These are phyloP conservation scores for Cladosporium sp. DNA, from an alignment of 2,329 filamentous ascomycete genomes.

Conservation along the genomic window DNA sequence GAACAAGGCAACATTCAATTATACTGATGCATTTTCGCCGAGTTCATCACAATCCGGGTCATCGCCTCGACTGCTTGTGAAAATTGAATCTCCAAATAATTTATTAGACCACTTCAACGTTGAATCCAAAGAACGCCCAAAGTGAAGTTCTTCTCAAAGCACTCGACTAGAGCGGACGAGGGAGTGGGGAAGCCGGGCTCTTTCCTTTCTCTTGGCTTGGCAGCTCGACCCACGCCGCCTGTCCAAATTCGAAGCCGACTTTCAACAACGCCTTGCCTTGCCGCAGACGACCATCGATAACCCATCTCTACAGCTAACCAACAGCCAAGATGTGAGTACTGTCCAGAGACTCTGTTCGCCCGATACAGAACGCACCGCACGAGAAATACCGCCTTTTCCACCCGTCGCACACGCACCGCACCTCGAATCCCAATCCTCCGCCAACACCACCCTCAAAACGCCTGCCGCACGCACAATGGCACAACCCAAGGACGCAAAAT, in stretches of 20 bases:
- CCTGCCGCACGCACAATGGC: slow-evolving; percentile 16
- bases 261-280: slow-evolving; percentile 11
- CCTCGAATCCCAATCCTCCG: slow-evolving; percentile 14
- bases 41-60: neutral
- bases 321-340: slow-evolving; percentile 21
- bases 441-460: slow-evolving; percentile 16
- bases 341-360: slow-evolving; percentile 10
- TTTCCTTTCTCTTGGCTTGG: neutral
- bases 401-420: slow-evolving; percentile 15
- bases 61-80: neutral
- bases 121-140: neutral
- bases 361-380: slow-evolving; percentile 9
- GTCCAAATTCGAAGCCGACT: slow-evolving; percentile 1
- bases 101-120: neutral
- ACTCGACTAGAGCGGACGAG: neutral
- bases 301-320: slow-evolving; percentile 19
- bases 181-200: neutral
- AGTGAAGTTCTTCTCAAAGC: neutral
- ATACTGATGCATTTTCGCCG: neutral
- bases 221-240: neutral
- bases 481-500: slow-evolving; percentile 17
- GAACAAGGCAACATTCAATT: neutral
- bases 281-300: slow-evolving; percentile 20
- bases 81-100: neutral
- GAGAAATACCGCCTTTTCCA: neutral